Percentiles rank a stretch among this genome's conserved stretches.
These are phyloP conservation scores for Davidsoniella eucalypti DNA, from an alignment of 2,329 filamentous ascomycete genomes.

Conservation along the genomic window DNA sequence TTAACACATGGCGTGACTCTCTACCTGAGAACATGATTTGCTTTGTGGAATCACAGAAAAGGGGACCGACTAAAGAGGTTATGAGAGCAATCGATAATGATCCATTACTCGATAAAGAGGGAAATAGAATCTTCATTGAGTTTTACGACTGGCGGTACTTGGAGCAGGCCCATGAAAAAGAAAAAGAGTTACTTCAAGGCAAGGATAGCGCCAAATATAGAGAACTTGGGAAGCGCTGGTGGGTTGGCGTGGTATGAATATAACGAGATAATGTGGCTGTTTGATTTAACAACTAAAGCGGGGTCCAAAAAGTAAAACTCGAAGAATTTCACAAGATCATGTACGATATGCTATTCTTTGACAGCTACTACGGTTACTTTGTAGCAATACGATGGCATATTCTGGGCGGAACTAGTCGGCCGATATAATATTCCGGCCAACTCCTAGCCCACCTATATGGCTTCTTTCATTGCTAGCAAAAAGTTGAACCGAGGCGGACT, in stretches of 20 bases:
- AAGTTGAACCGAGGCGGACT: too few relatives aligned
- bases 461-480: too few relatives aligned
- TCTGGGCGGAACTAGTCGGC: too few relatives aligned
- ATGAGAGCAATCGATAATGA: constrained; percentile 20
- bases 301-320: too few relatives aligned
- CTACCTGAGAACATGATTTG: constrained; percentile 11
- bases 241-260: constrained; percentile 25
- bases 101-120: constrained; percentile 17
- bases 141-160: constrained; percentile 33
- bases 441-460: too few relatives aligned
- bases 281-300: too few relatives aligned
- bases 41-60: constrained; percentile 26
- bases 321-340: too few relatives aligned
- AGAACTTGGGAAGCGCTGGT: constrained; percentile 29
- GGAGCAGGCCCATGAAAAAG: constrained; percentile 24
- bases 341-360: too few relatives aligned
- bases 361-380: not conserved
- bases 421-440: too few relatives aligned
- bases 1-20: constrained; percentile 21
- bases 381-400: not conserved
- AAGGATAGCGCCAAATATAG: constrained; percentile 22
- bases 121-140: constrained; percentile 22
- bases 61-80: constrained; percentile 20
- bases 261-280: not conserved
- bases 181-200: constrained; percentile 18